Conservation (phyloP, 257 asterid species). For the Nicotiana knightiana region DNA sequence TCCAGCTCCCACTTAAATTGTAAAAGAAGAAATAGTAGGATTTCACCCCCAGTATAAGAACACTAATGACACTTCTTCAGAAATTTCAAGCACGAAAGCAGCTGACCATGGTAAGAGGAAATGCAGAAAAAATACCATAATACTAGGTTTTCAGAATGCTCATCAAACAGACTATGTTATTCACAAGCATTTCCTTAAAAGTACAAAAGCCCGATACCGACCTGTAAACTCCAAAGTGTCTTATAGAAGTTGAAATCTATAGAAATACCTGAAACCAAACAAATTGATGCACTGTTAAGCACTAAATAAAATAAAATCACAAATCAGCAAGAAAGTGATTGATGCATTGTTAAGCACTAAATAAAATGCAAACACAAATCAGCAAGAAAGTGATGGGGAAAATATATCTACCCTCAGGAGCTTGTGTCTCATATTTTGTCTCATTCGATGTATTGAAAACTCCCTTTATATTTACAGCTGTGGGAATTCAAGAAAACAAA, state of each 20-base stretch:
- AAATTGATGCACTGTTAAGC: slow-evolving; percentile 9
- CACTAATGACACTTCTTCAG: background rate
- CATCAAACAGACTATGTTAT: background rate
- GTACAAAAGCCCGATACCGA: slow-evolving; percentile 21
- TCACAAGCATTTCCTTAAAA: background rate
- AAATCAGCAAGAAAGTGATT: background rate
- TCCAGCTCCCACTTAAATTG: background rate
- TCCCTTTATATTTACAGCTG: slow-evolving; percentile 98
- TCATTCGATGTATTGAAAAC: slow-evolving; percentile 95
- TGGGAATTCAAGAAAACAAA: slow-evolving; percentile 15
- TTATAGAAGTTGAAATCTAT: slow-evolving; percentile 94
- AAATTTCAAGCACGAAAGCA: background rate
- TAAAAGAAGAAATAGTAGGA: background rate
- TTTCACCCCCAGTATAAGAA: background rate
- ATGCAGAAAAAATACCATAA: background rate
- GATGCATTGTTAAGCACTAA: background rate
- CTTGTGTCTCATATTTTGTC: slow-evolving; percentile 91
- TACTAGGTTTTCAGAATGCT: background rate
- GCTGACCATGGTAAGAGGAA: background rate
- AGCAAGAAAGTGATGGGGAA: background rate
- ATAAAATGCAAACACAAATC: background rate
- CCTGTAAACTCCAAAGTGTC: slow-evolving; percentile 99
- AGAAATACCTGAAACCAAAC: slow-evolving; percentile 63
- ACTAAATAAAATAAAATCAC: background rate
- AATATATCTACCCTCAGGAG: slow-evolving; percentile 60